phyloP scores from a whole-genome alignment of 164 flowering plant genomes.

The Annona cherimola region DNA sequence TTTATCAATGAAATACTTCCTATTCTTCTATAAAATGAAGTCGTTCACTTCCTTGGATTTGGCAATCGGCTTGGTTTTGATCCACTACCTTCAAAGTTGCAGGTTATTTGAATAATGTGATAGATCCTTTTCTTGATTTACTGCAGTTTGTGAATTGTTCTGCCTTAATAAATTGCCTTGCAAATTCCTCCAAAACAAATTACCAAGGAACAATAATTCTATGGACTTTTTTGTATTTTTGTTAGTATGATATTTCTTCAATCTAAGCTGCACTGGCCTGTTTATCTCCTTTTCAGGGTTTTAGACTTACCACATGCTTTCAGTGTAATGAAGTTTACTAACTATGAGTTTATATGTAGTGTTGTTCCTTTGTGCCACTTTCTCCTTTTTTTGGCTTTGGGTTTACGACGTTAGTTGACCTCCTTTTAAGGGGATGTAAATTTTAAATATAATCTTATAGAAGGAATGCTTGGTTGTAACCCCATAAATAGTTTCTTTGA shows the following conservation, averaged over 20 bases:
- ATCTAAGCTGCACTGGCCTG: no score
- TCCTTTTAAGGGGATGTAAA: no score
- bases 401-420: no score
- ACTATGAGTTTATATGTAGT: background rate
- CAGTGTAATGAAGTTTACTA: background rate
- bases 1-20: constrained; percentile 59
- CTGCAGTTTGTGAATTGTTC: background rate
- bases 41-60: constrained; percentile 91
- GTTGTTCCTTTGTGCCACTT: background rate
- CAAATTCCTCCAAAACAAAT: background rate
- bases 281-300: no score
- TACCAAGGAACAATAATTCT: background rate
- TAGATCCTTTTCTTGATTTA: background rate
- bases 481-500: no score
- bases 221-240: background rate
- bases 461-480: no score
- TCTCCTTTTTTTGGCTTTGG: no score
- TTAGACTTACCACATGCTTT: background rate
- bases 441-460: no score
- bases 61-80: constrained; percentile 96
- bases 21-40: constrained; percentile 48
- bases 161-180: background rate
- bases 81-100: constrained; percentile 71
- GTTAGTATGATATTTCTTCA: no score
- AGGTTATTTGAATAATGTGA: constrained; percentile 52